These are phyloP conservation scores for Delphinella strobiligena DNA, from an alignment of 2,329 filamentous ascomycete genomes.

Conservation along the genomic window DNA sequence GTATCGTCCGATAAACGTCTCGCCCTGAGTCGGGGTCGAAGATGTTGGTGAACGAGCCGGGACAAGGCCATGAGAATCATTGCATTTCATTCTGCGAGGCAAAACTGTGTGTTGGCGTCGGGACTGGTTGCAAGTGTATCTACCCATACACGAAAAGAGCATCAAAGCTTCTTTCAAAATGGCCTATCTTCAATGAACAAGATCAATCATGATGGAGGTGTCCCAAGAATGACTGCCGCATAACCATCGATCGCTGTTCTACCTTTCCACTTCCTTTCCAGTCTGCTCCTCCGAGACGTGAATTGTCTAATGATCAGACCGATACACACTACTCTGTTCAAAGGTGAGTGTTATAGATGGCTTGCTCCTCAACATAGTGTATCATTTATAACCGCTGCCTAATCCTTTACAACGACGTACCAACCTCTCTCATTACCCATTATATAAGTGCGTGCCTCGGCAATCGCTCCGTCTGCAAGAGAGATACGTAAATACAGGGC, in stretches of 20 bases:
- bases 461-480: too few species aligned
- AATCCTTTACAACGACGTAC: too few species aligned
- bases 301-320: too few species aligned
- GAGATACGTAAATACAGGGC: too few species aligned
- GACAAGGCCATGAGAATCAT: background rate
- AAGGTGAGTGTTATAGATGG: too few species aligned
- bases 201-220: slow-evolving; percentile 12
- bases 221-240: slow-evolving; percentile 8
- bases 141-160: slow-evolving; percentile 16
- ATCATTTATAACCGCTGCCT: too few species aligned
- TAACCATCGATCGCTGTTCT: slow-evolving; percentile 12
- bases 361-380: too few species aligned
- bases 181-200: slow-evolving; percentile 22
- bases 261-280: slow-evolving; percentile 1
- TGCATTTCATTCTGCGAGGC: background rate
- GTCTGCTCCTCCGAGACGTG: background rate
- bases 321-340: too few species aligned
- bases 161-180: slow-evolving; percentile 5
- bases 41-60: background rate
- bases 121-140: slow-evolving; percentile 11
- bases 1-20: slow-evolving; percentile 84
- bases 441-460: too few species aligned
- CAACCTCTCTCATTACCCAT: too few species aligned
- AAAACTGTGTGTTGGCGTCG: slow-evolving; percentile 5
- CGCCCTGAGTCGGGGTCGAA: slow-evolving; percentile 6